Evolutionary conservation across 371 early-diverging fungal genomes (phyloP), one percentile per base, ranked within the genome.

Genomic region (Rhizopus microsporus): DNA sequence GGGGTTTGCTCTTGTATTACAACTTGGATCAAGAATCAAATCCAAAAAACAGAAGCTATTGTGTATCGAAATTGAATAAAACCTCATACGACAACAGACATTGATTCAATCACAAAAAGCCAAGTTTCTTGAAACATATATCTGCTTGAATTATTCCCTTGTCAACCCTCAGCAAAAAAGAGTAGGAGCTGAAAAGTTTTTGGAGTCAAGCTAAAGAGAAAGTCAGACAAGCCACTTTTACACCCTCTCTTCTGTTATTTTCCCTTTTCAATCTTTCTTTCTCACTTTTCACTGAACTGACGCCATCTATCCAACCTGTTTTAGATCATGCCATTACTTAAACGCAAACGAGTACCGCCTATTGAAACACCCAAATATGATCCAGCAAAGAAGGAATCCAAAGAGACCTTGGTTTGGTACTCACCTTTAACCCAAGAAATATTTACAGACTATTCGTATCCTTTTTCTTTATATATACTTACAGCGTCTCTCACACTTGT

Each of bases 341-440:
- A 81, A 62, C 83, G 85, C 17, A 84, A 83, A 57, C 50, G 62
- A 52, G 54, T 73, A 31, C 62, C 64, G 57, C 75, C 75, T 9
- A 60, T 85, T 48, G 62, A 71, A 30, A 62, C 73, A 12, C 80
- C 82, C 34, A 54, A 71, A 3, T 71, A 69, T 32, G 83, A 82
- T 42, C 65, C 53, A 30, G 30, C 56, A 23, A 68, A 70, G 38
- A 77, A 77, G 51, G 78, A 70, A 59, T 75, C 73, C 15, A 71
- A 62, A 49, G 74, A 87, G 30, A 70, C 67, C 10, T 78, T 81
- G 51, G 93, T 93, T 30, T 94, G 84, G 82, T 80, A 88, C 65
- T 86, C 90, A 65, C 73, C 85, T 12, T 82, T 83, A 62, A 92
- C 94, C 3, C 86, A 89, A 42, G 96, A 95, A 74, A 84, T 90